Percentiles rank a stretch among this genome's conserved stretches.
Evolutionary conservation across 1,139 yeast species (phyloP).

Genomic region (Debaryomyces udenii): DNA sequence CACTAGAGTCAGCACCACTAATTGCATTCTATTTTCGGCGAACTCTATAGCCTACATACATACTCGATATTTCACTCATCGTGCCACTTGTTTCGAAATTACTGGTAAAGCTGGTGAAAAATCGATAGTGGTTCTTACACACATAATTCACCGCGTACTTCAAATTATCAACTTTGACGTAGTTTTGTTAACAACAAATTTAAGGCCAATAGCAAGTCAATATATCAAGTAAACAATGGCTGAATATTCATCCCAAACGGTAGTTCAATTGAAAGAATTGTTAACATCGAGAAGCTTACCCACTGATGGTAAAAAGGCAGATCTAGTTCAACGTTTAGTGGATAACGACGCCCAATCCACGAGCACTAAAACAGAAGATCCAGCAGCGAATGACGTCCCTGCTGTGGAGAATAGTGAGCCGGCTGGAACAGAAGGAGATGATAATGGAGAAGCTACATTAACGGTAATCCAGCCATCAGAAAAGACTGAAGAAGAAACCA

Average conservation of each 20-base stretch:
- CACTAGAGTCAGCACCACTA: no score
- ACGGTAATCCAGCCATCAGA: slow-evolving; percentile 19
- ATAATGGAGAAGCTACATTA: slow-evolving; percentile 15
- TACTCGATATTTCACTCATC: no score
- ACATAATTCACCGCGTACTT: slow-evolving; percentile 10
- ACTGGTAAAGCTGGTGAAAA: neutral
- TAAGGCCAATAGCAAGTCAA: neutral
- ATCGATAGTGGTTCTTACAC: slow-evolving; percentile 7
- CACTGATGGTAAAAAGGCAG: slow-evolving; percentile 81
- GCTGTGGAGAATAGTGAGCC: no score
- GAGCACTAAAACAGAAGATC: slow-evolving; percentile 13
- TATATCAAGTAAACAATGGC: slow-evolving; percentile 41
- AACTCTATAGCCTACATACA: no score
- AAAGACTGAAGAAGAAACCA: slow-evolving; percentile 22
- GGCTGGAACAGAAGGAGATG: no score
- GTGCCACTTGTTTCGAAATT: no score
- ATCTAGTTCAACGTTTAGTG: slow-evolving; percentile 69
- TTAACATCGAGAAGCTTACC: slow-evolving; percentile 71
- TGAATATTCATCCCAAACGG: slow-evolving; percentile 68
- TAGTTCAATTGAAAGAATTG: slow-evolving; percentile 80
- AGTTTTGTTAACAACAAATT: slow-evolving; percentile 6
- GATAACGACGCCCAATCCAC: slow-evolving; percentile 29
- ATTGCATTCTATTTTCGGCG: no score
- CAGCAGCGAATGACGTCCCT: slow-evolving; percentile 11
- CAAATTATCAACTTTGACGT: slow-evolving; percentile 5